A percentile compares a stretch with the other conserved stretches of the same genome.
These are phyloP conservation scores for Circinella minor DNA, from an alignment of 371 early-diverging fungal species.

Conservation along the genomic window DNA sequence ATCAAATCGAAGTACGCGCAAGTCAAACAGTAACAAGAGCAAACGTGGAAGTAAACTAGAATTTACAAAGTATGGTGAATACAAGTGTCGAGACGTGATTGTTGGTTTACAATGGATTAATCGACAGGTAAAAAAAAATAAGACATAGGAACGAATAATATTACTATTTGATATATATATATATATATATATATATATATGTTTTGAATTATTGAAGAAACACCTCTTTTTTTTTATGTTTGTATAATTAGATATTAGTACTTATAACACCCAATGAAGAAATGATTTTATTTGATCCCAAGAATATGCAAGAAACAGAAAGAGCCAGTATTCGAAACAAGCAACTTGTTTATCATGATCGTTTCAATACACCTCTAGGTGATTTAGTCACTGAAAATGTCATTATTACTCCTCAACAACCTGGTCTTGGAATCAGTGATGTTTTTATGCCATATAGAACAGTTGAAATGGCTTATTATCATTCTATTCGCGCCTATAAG, in stretches of 20 bases:
- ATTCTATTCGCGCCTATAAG: slow-evolving; percentile 70
- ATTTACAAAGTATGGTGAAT: slow-evolving; percentile 64
- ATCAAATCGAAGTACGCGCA: slow-evolving; percentile 2
- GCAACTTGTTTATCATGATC: slow-evolving; percentile 71
- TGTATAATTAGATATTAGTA: slow-evolving; percentile 56
- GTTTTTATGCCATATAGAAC: slow-evolving; percentile 27
- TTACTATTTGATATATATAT: too few relatives aligned
- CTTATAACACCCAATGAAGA: slow-evolving; percentile 71
- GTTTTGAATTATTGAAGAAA: too few relatives aligned
- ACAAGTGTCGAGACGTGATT: slow-evolving; percentile 66
- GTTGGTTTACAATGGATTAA: slow-evolving; percentile 82
- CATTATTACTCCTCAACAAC: slow-evolving; percentile 13
- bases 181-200: too few relatives aligned
- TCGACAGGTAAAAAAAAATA: slow-evolving; percentile 54
- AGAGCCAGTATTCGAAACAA: slow-evolving; percentile 58
- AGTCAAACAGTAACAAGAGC: slow-evolving; percentile 20
- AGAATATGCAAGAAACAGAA: slow-evolving; percentile 66
- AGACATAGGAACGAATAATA: too few relatives aligned
- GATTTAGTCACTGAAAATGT: slow-evolving; percentile 26
- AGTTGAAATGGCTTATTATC: slow-evolving; percentile 75
- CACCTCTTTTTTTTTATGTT: background rate
- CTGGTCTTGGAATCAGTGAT: slow-evolving; percentile 10
- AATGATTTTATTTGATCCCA: slow-evolving; percentile 72
- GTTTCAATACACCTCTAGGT: slow-evolving; percentile 53
- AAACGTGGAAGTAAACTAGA: slow-evolving; percentile 48